phyloP scores from a whole-genome alignment of 768 basidiomycete species.

The Collybiopsis confluens region DNA sequence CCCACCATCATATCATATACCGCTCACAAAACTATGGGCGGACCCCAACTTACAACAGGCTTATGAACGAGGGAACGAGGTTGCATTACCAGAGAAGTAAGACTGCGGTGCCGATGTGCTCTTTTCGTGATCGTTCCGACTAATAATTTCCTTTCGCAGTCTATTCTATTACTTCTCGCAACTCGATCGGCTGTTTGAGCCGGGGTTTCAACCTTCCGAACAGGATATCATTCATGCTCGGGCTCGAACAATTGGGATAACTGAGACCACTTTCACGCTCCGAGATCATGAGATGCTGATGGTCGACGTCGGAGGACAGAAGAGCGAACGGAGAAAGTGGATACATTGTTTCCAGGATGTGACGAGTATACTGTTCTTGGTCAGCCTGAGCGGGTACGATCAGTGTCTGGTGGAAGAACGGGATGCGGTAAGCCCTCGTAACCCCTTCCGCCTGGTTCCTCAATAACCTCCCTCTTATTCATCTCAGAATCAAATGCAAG shows the following conservation, averaged over 20 bases:
- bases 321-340: constrained; percentile 91
- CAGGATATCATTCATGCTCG: constrained; percentile 87
- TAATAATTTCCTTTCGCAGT: constrained; percentile 29
- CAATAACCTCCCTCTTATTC: background rate
- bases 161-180: constrained; percentile 74
- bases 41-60: constrained; percentile 73
- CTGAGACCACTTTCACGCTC: constrained; percentile 79
- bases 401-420: constrained; percentile 91
- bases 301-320: constrained; percentile 83
- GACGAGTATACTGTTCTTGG: constrained; percentile 87
- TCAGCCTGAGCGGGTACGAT: constrained; percentile 90
- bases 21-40: constrained; percentile 69
- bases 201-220: constrained; percentile 68
- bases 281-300: constrained; percentile 83
- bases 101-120: background rate
- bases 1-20: constrained; percentile 61
- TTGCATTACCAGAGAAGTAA: constrained; percentile 87
- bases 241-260: constrained; percentile 88
- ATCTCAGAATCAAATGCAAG: constrained; percentile 93
- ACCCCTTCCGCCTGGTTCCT: background rate
- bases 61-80: constrained; percentile 84
- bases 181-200: constrained; percentile 75
- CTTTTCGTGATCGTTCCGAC: background rate
- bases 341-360: constrained; percentile 95
- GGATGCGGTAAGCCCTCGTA: constrained; percentile 62